Conservation (phyloP, 176 grass and related monocot genomes). For the Triticum turgidum region DNA sequence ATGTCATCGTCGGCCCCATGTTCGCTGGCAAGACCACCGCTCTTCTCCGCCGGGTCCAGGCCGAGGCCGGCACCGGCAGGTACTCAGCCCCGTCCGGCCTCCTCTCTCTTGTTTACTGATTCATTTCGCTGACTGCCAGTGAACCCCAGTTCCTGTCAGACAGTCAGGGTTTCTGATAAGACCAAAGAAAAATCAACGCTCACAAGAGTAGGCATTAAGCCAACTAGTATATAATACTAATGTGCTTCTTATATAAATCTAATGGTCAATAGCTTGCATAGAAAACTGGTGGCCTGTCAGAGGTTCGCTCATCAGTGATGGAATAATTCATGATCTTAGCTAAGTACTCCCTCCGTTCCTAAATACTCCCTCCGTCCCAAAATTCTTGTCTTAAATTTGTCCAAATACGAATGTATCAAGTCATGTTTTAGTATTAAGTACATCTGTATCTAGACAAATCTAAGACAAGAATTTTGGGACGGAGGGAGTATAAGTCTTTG, state of each 20-base stretch:
- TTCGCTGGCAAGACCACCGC: slow-evolving; percentile 93
- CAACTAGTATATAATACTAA: neutral
- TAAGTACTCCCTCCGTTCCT: too few species aligned
- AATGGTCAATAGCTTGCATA: neutral
- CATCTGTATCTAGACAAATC: too few species aligned
- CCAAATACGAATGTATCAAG: too few species aligned
- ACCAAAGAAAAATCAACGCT: neutral
- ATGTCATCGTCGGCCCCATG: slow-evolving; percentile 86
- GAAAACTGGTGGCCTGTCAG: neutral
- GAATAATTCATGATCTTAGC: neutral
- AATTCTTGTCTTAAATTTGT: too few species aligned
- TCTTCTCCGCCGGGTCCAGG: slow-evolving; percentile 64
- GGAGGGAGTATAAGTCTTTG: too few species aligned
- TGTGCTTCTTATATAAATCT: neutral
- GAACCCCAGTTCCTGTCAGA: neutral
- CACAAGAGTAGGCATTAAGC: neutral
- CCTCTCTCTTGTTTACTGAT: neutral
- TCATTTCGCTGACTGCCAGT: neutral
- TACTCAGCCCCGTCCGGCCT: slow-evolving; percentile 12
- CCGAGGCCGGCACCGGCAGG: slow-evolving; percentile 65
- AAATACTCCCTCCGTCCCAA: too few species aligned
- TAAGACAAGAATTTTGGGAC: too few species aligned
- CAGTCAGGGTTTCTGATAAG: neutral
- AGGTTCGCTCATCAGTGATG: neutral
- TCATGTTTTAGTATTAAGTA: too few species aligned